Conservation (phyloP, 371 early-diverging fungal species). For the Lichtheimia ornata region DNA sequence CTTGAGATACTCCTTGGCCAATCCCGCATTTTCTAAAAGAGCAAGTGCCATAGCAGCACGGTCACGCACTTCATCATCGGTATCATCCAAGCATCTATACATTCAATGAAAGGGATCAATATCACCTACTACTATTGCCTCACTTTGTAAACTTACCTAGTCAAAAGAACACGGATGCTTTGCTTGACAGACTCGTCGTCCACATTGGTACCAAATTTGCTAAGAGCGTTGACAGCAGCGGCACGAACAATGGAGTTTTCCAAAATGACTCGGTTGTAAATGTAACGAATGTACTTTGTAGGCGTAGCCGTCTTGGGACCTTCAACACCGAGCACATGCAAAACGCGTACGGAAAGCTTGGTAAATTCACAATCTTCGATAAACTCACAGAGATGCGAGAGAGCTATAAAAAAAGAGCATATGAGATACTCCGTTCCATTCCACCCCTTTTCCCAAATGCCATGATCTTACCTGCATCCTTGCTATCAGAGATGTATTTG, state of each 20-base stretch:
- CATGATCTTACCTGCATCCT: conserved; percentile 72
- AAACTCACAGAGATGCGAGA: conserved; percentile 97
- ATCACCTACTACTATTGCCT: too few relatives aligned
- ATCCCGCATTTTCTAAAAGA: conserved; percentile 67
- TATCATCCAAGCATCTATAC: conserved; percentile 93
- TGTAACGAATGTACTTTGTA: conserved; percentile 94
- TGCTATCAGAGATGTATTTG: conserved; percentile 89
- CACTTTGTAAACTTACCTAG: conserved; percentile 38
- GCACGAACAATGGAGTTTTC: conserved; percentile 96
- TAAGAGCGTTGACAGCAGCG: conserved; percentile 95
- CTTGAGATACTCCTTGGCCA: conserved; percentile 62
- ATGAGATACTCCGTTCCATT: background rate
- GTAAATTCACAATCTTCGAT: conserved; percentile 99
- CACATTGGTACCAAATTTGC: conserved; percentile 88
- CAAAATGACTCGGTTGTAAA: conserved; percentile 97
- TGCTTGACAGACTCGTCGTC: conserved; percentile 76
- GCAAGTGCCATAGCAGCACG: conserved; percentile 90
- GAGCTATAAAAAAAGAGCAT: conserved; percentile 48
- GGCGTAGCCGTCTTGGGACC: conserved; percentile 92
- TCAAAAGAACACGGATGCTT: conserved; percentile 84
- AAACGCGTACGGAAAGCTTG: conserved; percentile 92
- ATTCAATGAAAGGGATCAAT: too few relatives aligned
- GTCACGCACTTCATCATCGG: conserved; percentile 98
- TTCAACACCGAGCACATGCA: conserved; percentile 92
- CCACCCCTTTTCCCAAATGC: background rate